These are phyloP conservation scores for Karstenula rhodostoma DNA, from an alignment of 2,329 filamentous ascomycete genomes.

Conservation along the genomic window DNA sequence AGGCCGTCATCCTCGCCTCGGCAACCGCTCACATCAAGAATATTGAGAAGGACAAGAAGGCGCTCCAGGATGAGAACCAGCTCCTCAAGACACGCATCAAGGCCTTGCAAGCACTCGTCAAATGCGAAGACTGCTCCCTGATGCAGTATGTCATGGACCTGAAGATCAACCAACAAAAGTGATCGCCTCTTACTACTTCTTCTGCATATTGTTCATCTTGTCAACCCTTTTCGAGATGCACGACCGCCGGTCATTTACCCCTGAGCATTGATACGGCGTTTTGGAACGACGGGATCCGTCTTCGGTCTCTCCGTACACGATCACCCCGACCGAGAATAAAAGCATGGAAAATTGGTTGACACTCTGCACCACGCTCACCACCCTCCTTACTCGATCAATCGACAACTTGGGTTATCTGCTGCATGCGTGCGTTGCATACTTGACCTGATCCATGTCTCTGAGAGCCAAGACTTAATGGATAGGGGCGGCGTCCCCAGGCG, in stretches of 20 bases:
- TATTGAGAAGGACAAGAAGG: constrained; percentile 53
- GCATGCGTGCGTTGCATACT: not conserved
- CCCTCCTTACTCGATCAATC: constrained; percentile 6
- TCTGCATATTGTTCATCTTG: constrained; percentile 12
- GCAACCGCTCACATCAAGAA: constrained; percentile 58
- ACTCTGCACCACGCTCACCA: not conserved
- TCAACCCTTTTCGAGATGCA: not conserved
- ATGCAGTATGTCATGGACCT: constrained; percentile 55
- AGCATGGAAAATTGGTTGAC: not conserved
- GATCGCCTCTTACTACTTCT: not conserved
- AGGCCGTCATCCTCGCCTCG: constrained; percentile 57
- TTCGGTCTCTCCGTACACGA: constrained; percentile 1
- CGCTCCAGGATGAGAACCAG: constrained; percentile 50
- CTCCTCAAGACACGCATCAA: constrained; percentile 50
- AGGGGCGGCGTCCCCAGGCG: constrained; percentile 6
- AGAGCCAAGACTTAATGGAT: not conserved
- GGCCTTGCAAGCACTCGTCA: constrained; percentile 54
- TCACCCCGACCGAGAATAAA: not conserved
- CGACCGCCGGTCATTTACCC: not conserved
- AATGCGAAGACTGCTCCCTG: constrained; percentile 56
- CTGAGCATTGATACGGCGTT: constrained; percentile 31
- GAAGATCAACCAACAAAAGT: constrained; percentile 45
- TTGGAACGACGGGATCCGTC: constrained; percentile 19
- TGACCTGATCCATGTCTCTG: not conserved
- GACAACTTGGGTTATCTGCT: not conserved